Base-by-base conservation (phyloP, 805 yeast species). In the Starmerella sirachaensis region DNA sequence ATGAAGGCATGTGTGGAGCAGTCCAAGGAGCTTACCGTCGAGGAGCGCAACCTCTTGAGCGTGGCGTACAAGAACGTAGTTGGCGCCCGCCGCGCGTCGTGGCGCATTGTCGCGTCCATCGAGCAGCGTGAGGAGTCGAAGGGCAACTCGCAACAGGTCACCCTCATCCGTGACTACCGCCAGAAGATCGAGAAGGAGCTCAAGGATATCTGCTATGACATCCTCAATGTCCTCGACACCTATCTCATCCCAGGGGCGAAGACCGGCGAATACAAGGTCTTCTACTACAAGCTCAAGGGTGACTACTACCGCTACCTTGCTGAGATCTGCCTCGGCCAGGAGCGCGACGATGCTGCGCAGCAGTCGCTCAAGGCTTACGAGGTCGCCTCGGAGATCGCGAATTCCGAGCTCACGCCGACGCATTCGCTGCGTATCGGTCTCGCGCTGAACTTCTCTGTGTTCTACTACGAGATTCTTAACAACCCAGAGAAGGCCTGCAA, bases 401-500 rank as follows among this genome's bases (percentile, higher is more conserved):
- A 85, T 52, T 83, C 94, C 45, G 97, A 91, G 68, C 76, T 88
- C 62, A 93, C 97, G 45, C 97, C 98, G 65, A 88, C 98, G 51
- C 98, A 88, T 64, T 97, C 97, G 64, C 86, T 91, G 64, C 82
- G 98, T 69, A 74, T 88, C 63, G 98, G 98, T 56, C 76, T 91
- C 64, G 98, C 98, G 48, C 76, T 91, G 64, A 91, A 91, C 70
- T 91, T 91, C 72, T 83, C 95, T 40, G 98, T 91, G 47, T 91
- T 91, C 70, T 91, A 91, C 75, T 91, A 91, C 63, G 98, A 91
- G 72, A 91, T 91, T 59, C 79, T 88, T 66, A 86, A 88, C 67
- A 81, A 95, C 46, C 98, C 98, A 57, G 97, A 91, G 65, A 84
- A 93, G 68, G 98, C 98, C 53, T 91, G 98, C 68, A 96, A 91